Evolutionary conservation across 495 filamentous ascomycete species (phyloP), one percentile per base, ranked within the genome.

Genomic region (Penicillium arizonense): DNA sequence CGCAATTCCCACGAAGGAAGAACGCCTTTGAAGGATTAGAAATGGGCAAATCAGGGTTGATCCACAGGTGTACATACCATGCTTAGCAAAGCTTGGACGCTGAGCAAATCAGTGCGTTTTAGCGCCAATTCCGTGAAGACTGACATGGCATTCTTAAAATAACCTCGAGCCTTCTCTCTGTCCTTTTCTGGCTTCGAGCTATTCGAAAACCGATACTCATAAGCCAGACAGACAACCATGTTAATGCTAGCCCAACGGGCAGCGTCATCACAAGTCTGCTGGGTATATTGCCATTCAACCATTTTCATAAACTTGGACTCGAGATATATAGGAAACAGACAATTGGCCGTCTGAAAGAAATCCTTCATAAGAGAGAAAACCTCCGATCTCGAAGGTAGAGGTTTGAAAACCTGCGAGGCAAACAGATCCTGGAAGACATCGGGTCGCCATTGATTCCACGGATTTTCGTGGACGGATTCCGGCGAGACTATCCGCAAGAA

Each of bases 181-280:
- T 96, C 91, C 50, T 94, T 90, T 63, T 88, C 83, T 3, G 88
- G 83, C 3, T 92, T 89, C 23, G 91, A 72, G 59, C 92, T 89
- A 67, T 88, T 92, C 79, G 94, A 94, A 21, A 92, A 89, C 6
- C 91, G 87, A 59, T 96, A 80, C 52, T 94, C 83, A 60, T 96
- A 89, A 1, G 92, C 85, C 61, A 97, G 88, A 20, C 92, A 92
- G 16, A 98, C 78, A 0, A 89, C 86, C 57, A 96, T 87, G 60
- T 98, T 98, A 57, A 98, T 79, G 66, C 88, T 93, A 8, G 93
- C 93, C 92, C 95, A 98, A 83, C 93, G 96, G 16, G 93, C 94
- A 16, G 90, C 90, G 46, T 93, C 91, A 58, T 92, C 87, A 59
- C 95, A 96, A 18, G 91, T 92, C 56, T 96, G 87, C 36, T 81